phyloP scores from a whole-genome alignment of 2,329 filamentous ascomycete genomes.

The Penicillium griseofulvum region DNA sequence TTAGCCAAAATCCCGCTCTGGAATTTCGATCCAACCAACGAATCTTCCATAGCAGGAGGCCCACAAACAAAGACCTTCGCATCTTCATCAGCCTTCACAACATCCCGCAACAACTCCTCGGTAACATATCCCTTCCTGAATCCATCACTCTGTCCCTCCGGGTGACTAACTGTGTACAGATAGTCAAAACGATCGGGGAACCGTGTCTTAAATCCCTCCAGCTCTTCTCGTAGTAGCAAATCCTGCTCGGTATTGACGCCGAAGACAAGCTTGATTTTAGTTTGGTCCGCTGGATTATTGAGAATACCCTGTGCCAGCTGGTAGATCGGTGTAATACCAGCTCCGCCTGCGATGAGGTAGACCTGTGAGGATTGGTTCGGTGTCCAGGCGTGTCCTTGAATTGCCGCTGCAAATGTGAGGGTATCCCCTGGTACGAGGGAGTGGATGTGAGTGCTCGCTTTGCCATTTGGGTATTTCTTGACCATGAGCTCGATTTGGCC shows the following conservation, averaged over 20 bases:
- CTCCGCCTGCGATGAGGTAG: slow-evolving; percentile 68
- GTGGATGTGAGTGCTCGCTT: slow-evolving; percentile 65
- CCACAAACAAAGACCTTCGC: slow-evolving; percentile 67
- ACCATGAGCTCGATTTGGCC: slow-evolving; percentile 64
- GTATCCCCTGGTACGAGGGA: slow-evolving; percentile 61
- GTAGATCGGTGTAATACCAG: slow-evolving; percentile 69
- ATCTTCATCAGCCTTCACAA: slow-evolving; percentile 43
- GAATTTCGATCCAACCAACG: slow-evolving; percentile 29
- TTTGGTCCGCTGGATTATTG: slow-evolving; percentile 60
- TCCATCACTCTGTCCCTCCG: slow-evolving; percentile 38
- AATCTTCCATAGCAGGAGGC: slow-evolving; percentile 63
- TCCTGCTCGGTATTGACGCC: slow-evolving; percentile 66
- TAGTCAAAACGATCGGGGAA: slow-evolving; percentile 58
- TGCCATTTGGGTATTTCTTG: slow-evolving; percentile 66
- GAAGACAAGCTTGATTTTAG: slow-evolving; percentile 63
- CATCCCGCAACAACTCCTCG: slow-evolving; percentile 54
- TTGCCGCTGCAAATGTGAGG: slow-evolving; percentile 56
- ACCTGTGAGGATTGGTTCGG: slow-evolving; percentile 52
- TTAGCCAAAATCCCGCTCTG: slow-evolving; percentile 54
- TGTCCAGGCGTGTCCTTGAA: slow-evolving; percentile 57
- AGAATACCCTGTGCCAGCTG: slow-evolving; percentile 63
- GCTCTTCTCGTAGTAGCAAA: slow-evolving; percentile 57
- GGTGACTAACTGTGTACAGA: slow-evolving; percentile 55
- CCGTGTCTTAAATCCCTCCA: slow-evolving; percentile 50
- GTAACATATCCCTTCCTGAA: slow-evolving; percentile 59